phyloP scores from a whole-genome alignment of 192 early-diverging fungal species.

The Coemansia brasiliensis region DNA sequence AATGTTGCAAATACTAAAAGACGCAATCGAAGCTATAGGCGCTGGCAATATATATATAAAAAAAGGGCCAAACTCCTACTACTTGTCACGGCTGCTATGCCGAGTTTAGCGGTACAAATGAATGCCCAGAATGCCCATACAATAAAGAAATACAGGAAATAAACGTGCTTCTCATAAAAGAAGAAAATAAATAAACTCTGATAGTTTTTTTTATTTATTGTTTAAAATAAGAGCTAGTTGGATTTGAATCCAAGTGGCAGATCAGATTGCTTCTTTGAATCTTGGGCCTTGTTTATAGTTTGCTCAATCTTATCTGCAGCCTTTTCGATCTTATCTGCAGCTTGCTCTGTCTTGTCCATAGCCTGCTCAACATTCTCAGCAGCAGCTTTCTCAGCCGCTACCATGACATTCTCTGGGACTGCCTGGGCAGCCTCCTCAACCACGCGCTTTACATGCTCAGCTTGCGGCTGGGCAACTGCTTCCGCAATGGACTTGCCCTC shows the following conservation, averaged over 20 bases:
- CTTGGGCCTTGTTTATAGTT: not conserved
- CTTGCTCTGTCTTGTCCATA: not conserved
- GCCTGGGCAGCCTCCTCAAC: not conserved
- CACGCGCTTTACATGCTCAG: slow-evolving; percentile 1
- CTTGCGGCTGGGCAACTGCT: not conserved
- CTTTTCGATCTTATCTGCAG: not conserved
- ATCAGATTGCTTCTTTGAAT: not conserved
- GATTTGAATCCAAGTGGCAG: slow-evolving; percentile 4
- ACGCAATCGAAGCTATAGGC: not conserved
- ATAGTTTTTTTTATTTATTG: not conserved
- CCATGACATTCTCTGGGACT: not conserved
- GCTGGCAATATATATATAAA: no score
- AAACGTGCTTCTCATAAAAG: not conserved
- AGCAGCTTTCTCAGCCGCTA: not conserved
- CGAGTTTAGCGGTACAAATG: no score
- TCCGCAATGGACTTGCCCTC: not conserved
- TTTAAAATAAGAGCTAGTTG: not conserved
- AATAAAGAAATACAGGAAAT: no score
- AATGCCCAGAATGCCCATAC: no score
- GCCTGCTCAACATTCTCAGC: not conserved
- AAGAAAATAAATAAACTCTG: not conserved
- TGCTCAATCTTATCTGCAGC: not conserved
- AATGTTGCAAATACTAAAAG: not conserved
- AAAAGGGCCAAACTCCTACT: no score
- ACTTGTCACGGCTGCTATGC: no score